Conservation (phyloP, 305 asterid species). For the Fraxinus angustifolia region DNA sequence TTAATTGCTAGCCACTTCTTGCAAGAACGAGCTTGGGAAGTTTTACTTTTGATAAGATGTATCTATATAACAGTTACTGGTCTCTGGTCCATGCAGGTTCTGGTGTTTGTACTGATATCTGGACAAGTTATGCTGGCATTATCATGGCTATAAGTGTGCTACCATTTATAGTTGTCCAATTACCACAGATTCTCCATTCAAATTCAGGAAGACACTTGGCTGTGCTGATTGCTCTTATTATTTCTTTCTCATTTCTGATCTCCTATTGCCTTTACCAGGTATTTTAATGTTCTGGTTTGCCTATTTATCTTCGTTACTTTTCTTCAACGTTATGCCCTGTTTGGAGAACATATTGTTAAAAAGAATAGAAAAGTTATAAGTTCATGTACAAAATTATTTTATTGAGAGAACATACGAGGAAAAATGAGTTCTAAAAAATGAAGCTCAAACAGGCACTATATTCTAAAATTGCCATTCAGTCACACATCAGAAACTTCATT, state of each 20-base stretch:
- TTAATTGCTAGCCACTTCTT: not conserved
- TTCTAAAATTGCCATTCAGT: not conserved
- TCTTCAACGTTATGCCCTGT: not conserved
- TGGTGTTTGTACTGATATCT: conserved; percentile 73
- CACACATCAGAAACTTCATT: not conserved
- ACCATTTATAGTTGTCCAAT: conserved; percentile 73
- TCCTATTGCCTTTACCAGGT: conserved; percentile 94
- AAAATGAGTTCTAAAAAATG: not conserved
- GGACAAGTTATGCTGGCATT: conserved; percentile 80
- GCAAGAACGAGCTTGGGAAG: not conserved
- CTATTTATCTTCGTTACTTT: conserved; percentile 7
- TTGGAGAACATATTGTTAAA: not conserved
- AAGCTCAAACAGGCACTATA: not conserved
- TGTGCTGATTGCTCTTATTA: conserved; percentile 69
- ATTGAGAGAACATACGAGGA: not conserved
- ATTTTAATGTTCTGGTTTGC: conserved; percentile 15
- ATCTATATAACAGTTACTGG: conserved; percentile 15
- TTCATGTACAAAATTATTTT: not conserved
- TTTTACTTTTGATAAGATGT: not conserved
- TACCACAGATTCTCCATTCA: conserved; percentile 58
- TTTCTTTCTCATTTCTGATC: conserved; percentile 58
- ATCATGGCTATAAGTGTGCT: conserved; percentile 83
- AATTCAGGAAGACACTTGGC: conserved; percentile 62
- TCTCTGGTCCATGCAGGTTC: conserved; percentile 51
- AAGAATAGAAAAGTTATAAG: too few species aligned